Conservation (phyloP, 2,329 filamentous ascomycete species). For the Pestalotiopsis sp. region DNA sequence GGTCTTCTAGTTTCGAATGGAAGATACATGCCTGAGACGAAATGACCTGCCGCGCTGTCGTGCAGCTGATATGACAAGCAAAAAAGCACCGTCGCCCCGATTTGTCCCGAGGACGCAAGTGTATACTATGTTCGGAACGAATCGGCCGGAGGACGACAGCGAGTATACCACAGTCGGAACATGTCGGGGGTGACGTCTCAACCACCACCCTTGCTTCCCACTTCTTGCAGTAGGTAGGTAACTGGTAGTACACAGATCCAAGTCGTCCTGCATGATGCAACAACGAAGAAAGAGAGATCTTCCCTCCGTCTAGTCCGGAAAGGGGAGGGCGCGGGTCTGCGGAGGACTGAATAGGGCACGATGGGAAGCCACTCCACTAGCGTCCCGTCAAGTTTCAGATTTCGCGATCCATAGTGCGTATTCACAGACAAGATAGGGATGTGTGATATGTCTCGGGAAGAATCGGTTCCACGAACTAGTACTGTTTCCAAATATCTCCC, state of each 20-base stretch:
- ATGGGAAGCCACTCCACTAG: background rate
- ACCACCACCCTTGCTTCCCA: background rate
- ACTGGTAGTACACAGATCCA: background rate
- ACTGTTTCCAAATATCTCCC: background rate
- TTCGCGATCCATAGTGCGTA: background rate
- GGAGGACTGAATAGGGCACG: background rate
- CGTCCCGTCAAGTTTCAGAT: background rate
- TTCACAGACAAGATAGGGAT: background rate
- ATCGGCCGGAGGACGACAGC: background rate
- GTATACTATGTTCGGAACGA: background rate
- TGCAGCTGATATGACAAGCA: background rate
- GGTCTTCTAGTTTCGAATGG: no score
- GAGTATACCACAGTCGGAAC: slow-evolving; percentile 7
- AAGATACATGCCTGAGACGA: background rate
- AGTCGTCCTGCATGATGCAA: background rate
- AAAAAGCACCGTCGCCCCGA: background rate
- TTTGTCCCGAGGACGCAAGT: background rate
- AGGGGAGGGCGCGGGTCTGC: background rate
- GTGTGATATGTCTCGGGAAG: background rate
- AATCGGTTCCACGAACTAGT: background rate
- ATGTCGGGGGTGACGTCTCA: background rate
- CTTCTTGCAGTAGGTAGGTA: background rate
- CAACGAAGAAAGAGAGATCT: background rate
- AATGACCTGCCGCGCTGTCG: background rate
- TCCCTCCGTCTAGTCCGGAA: background rate